Conservation (phyloP, 2,329 filamentous ascomycete species). For the Aspergillus sp. region DNA sequence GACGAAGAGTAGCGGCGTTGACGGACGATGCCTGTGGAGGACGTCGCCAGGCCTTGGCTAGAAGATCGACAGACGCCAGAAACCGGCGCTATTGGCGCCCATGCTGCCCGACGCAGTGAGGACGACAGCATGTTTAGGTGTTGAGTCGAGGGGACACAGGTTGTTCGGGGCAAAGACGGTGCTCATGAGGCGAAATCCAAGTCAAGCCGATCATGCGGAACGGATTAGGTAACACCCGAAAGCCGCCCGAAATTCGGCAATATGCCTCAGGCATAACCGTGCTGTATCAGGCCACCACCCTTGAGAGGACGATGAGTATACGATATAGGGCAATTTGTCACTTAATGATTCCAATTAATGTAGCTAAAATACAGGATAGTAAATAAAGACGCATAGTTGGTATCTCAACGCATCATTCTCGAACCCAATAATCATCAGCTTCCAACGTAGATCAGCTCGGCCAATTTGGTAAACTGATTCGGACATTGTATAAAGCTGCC, state of each 20-base stretch:
- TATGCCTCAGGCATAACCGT: conserved; percentile 24
- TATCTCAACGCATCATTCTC: conserved; percentile 2
- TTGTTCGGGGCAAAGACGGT: conserved; percentile 27
- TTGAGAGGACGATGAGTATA: not conserved
- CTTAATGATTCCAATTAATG: not conserved
- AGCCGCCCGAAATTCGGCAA: not conserved
- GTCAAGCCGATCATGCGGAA: conserved; percentile 37
- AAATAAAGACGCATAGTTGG: not conserved
- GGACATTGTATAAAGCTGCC: not conserved
- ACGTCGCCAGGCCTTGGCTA: conserved; percentile 30
- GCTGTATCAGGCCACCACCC: conserved; percentile 7
- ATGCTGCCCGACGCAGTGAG: conserved; percentile 47
- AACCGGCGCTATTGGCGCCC: conserved; percentile 35
- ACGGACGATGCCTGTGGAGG: conserved; percentile 37
- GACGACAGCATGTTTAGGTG: conserved; percentile 44
- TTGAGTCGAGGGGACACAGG: conserved; percentile 22
- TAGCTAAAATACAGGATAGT: conserved; percentile 5
- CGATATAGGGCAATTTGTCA: not conserved
- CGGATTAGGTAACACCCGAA: conserved; percentile 26
- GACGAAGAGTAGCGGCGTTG: conserved; percentile 50
- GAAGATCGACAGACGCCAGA: conserved; percentile 34
- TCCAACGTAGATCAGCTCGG: not conserved
- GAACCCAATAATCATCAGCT: not conserved
- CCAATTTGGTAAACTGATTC: not conserved
- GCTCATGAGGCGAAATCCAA: conserved; percentile 36